Evolutionary conservation across 192 early-diverging fungal genomes (phyloP).

Genomic region (Linnemannia elongata): DNA sequence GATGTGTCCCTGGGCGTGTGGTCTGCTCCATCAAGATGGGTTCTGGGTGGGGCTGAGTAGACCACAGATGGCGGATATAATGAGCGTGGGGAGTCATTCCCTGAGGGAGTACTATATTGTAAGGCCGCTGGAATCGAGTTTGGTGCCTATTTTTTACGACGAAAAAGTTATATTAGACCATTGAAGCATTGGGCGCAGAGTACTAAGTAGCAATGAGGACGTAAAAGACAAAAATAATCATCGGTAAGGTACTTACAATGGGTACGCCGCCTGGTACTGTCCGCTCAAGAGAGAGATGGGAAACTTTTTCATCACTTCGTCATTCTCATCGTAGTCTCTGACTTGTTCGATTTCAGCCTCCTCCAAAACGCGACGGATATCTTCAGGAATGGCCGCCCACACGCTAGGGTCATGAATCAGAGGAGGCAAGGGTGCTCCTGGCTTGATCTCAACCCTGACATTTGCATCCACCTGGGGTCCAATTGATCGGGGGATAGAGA

Average conservation of each 20-base stretch:
- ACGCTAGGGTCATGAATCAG: conserved; percentile 42
- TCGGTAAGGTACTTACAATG: conserved; percentile 57
- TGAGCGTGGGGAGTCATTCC: conserved; percentile 44
- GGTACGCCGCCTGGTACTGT: conserved; percentile 63
- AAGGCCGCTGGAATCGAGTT: conserved; percentile 43
- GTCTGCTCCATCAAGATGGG: background rate
- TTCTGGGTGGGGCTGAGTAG: conserved; percentile 19
- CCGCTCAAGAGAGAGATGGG: conserved; percentile 65
- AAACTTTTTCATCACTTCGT: conserved; percentile 59
- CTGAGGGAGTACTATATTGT: conserved; percentile 36
- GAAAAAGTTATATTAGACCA: background rate
- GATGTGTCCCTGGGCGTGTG: background rate
- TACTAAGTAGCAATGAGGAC: background rate
- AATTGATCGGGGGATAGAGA: conserved; percentile 33
- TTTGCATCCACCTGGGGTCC: conserved; percentile 22
- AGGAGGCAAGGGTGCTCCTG: conserved; percentile 30
- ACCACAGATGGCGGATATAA: conserved; percentile 49
- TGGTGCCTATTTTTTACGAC: conserved; percentile 30
- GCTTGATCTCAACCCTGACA: conserved; percentile 31
- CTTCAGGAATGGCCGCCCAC: conserved; percentile 59
- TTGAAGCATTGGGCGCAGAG: conserved; percentile 3
- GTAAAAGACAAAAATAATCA: background rate
- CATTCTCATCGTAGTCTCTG: conserved; percentile 9
- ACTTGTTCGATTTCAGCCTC: conserved; percentile 16
- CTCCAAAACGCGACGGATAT: conserved; percentile 46